These are phyloP conservation scores for Neofusicoccum sp. DNA, from an alignment of 2,329 filamentous ascomycete genomes.

Conservation along the genomic window DNA sequence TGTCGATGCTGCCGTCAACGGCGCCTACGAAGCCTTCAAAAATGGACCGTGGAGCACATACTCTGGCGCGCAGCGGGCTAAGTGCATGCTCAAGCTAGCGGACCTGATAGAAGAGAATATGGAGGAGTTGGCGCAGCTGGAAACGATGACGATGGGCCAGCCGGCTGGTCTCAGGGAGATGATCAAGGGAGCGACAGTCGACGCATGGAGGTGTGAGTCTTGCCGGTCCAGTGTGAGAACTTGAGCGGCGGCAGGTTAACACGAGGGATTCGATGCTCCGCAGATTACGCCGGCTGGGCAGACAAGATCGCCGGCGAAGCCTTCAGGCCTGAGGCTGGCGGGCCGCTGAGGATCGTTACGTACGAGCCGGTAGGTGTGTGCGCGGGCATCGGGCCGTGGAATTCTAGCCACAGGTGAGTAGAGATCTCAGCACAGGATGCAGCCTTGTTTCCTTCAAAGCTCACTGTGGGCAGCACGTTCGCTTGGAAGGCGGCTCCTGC, in stretches of 20 bases:
- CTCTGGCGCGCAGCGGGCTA: conserved; percentile 23
- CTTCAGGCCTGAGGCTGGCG: conserved; percentile 68
- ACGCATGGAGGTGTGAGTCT: conserved; percentile 52
- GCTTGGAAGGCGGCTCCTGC: conserved; percentile 38
- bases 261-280: background rate
- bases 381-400: conserved; percentile 85
- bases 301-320: conserved; percentile 62
- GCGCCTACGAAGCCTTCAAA: conserved; percentile 68
- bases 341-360: conserved; percentile 78
- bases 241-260: background rate
- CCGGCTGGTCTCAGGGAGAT: conserved; percentile 76
- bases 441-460: background rate
- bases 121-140: conserved; percentile 26
- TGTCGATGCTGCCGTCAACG: conserved; percentile 70
- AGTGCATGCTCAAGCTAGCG: conserved; percentile 27
- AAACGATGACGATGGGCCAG: conserved; percentile 25
- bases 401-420: conserved; percentile 74
- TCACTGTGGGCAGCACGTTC: conserved; percentile 42
- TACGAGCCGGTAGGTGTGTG: conserved; percentile 82
- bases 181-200: conserved; percentile 74
- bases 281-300: conserved; percentile 25
- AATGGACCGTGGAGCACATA: conserved; percentile 25
- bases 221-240: background rate
- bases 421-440: background rate
- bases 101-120: conserved; percentile 30